phyloP scores from a whole-genome alignment of 2,329 filamentous ascomycete genomes.

The Pseudocercospora fijiensis region DNA sequence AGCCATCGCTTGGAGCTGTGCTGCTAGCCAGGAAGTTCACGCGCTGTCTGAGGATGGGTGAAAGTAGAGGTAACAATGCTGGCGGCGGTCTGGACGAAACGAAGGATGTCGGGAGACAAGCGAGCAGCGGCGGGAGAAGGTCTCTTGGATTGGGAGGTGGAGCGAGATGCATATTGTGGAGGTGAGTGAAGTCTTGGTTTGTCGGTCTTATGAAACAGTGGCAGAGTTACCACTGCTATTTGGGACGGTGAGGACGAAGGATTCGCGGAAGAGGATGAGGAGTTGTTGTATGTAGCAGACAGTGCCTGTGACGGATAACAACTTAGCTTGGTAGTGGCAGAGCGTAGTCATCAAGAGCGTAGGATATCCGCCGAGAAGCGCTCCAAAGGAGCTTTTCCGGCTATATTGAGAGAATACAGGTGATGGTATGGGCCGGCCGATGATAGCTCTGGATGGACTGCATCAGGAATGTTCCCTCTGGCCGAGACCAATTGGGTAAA shows the following conservation, averaged over 20 bases:
- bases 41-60: constrained; percentile 63
- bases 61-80: constrained; percentile 59
- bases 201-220: constrained; percentile 1
- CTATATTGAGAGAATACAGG: constrained; percentile 3
- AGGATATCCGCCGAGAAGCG: constrained; percentile 4
- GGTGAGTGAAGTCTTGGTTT: neutral
- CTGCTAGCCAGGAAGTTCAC: constrained; percentile 59
- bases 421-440: neutral
- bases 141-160: constrained; percentile 54
- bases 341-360: neutral
- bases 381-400: neutral
- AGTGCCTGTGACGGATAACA: neutral
- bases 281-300: neutral
- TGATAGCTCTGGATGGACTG: neutral
- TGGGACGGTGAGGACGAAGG: neutral
- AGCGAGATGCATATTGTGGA: constrained; percentile 50
- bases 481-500: neutral
- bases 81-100: constrained; percentile 60
- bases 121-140: constrained; percentile 62
- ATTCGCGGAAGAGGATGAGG: neutral
- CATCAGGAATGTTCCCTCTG: neutral
- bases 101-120: constrained; percentile 62
- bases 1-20: constrained; percentile 51
- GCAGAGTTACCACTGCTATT: constrained; percentile 10
- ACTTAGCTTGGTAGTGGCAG: neutral